phyloP scores from a whole-genome alignment of 495 filamentous ascomycete species.

The Cryomyces minteri region DNA sequence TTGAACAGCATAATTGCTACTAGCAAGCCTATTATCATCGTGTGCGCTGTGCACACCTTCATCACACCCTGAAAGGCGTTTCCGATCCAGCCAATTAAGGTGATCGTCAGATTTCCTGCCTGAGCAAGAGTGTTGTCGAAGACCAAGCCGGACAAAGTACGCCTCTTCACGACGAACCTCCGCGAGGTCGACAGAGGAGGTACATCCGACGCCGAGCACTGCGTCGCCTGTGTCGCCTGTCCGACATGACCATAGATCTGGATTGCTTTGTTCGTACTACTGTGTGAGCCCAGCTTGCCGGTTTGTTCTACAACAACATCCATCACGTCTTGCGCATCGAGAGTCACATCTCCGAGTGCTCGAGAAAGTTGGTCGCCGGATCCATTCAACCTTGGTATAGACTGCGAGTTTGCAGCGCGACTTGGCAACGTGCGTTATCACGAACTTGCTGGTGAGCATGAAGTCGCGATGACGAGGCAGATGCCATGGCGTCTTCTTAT shows the following conservation, averaged over 20 bases:
- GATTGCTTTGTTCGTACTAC: slow-evolving; percentile 76
- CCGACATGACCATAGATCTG: slow-evolving; percentile 80
- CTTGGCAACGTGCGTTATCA: slow-evolving; percentile 84
- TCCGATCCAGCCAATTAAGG: slow-evolving; percentile 55
- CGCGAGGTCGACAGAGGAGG: slow-evolving; percentile 21
- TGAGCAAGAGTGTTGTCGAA: slow-evolving; percentile 49
- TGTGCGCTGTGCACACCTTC: slow-evolving; percentile 53
- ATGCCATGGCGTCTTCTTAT: slow-evolving; percentile 80
- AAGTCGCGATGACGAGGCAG: slow-evolving; percentile 65
- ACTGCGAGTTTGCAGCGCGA: slow-evolving; percentile 82
- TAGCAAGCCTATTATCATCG: slow-evolving; percentile 51
- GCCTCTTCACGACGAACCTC: slow-evolving; percentile 43
- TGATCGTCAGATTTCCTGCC: slow-evolving; percentile 47
- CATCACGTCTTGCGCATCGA: slow-evolving; percentile 68
- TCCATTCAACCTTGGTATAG: slow-evolving; percentile 77
- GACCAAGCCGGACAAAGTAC: slow-evolving; percentile 48
- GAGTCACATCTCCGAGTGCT: slow-evolving; percentile 59
- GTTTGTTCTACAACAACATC: slow-evolving; percentile 82
- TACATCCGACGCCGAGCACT: slow-evolving; percentile 35
- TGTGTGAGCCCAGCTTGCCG: slow-evolving; percentile 58
- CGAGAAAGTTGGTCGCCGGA: slow-evolving; percentile 18
- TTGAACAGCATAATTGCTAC: slow-evolving; percentile 50
- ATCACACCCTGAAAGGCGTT: slow-evolving; percentile 35
- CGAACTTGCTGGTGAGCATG: slow-evolving; percentile 72
- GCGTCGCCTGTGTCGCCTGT: slow-evolving; percentile 43